Base-by-base conservation (phyloP, 2,329 filamentous ascomycete species). In the Cladosporium sp. region DNA sequence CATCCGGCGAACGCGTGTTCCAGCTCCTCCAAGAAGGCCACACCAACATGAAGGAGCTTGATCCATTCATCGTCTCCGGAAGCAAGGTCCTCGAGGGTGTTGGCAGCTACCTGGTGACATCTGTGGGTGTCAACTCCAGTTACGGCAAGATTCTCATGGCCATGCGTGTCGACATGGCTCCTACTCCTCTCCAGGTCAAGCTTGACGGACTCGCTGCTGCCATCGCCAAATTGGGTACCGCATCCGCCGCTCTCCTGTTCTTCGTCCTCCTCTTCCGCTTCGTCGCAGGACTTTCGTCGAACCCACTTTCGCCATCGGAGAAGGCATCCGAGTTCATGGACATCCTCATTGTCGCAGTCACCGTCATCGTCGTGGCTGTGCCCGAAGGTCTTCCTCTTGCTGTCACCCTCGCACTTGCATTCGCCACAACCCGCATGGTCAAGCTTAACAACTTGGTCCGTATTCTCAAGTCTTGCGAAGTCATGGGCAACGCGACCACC, bases 21-120 rank as follows among this genome's bases (percentile, higher is more conserved):
- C 83, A 83, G 38, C 83, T 87, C 2, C 88, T 90, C 68, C 84
- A 88, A 68, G 87, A 86, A 58, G 82, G 87, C 66, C 82, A 88
- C 61, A 82, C 82, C 28, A 41, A 65, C 14, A 78, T 89, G 38
- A 83, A 84, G 80, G 92, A 92, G 72, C 80, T 90, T 68, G 91
- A 93, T 71, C 91, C 91, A 0, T 94, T 94, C 77, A 92, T 97
- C 72, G 91, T 96, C 71, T 97, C 93, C 32, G 93, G 91, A 57
- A 89, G 89, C 4, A 92, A 92, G 70, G 88, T 94, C 12, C 87
- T 88, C 0, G 90, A 92, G 72, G 91, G 91, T 65, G 84, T 92
- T 8, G 91, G 92, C 12, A 88, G 86, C 4, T 93, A 92, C 77
- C 76, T 94, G 64, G 90, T 93, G 64, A 92, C 90, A 1, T 87